Conservation (phyloP, 164 flowering plant species). For the Tetrastigma voinierianum region DNA sequence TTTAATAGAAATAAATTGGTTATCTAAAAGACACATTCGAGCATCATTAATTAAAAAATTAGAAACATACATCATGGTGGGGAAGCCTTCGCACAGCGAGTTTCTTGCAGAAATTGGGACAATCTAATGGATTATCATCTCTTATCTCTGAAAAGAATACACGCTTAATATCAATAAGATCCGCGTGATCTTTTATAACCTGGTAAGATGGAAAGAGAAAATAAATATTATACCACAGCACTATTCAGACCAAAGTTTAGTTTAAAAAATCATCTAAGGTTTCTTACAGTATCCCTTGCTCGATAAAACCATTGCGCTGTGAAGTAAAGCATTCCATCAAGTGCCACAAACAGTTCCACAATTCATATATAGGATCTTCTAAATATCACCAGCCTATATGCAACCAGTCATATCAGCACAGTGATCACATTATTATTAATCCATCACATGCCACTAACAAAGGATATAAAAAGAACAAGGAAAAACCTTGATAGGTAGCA, state of each 20-base stretch:
- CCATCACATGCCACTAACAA: background rate
- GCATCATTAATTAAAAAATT: too few species aligned
- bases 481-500: background rate
- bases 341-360: slow-evolving; percentile 59
- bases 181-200: slow-evolving; percentile 36
- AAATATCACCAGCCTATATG: slow-evolving; percentile 51
- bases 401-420: background rate
- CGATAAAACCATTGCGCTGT: slow-evolving; percentile 79
- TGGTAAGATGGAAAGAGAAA: slow-evolving; percentile 11
- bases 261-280: background rate
- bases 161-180: slow-evolving; percentile 38
- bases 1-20: background rate
- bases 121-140: slow-evolving; percentile 64
- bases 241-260: background rate
- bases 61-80: slow-evolving; percentile 35
- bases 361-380: slow-evolving; percentile 53
- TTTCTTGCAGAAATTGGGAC: slow-evolving; percentile 52
- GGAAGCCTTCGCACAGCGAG: slow-evolving; percentile 36
- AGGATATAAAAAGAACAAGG: background rate
- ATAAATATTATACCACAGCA: background rate
- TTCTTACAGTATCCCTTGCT: slow-evolving; percentile 69
- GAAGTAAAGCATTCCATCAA: slow-evolving; percentile 39
- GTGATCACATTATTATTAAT: background rate
- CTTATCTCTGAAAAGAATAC: slow-evolving; percentile 61
- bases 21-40: background rate